Evolutionary conservation across 192 early-diverging fungal species (phyloP), one percentile per base, ranked within the genome.

Genomic region (Coemansia sp.): DNA sequence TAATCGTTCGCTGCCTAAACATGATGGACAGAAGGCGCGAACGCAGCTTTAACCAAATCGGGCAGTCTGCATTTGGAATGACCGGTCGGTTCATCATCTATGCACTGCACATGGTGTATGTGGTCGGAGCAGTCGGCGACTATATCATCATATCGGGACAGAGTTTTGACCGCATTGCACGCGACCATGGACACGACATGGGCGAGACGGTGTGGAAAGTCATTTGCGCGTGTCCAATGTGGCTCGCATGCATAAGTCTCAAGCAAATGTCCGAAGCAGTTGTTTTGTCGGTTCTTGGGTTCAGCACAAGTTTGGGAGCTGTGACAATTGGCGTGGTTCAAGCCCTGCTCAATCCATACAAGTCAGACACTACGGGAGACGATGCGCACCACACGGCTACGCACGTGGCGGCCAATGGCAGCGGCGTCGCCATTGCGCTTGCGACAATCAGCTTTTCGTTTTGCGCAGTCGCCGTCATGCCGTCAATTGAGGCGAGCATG

Each of bases 181-280:
- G 76, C 23, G 58, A 68, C 0, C 56, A 47, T 56, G 82, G 56
- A 3, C 70, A 77, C 23, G 66, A 77, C 27, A 69, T 88, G 7
- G 77, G 66, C 41, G 58, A 51, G 15, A 65, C 65, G 21, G 67
- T 62, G 22, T 92, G 90, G 88, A 92, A 85, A 24, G 78, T 84
- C 55, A 84, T 94, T 48, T 82, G 75, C 14, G 84, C 84, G 12
- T 24, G 65, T 2, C 25, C 87, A 11, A 81, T 92, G 64, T 82
- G 84, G 68, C 62, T 92, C 21, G 90, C 90, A 4, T 91, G 90
- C 72, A 65, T 94, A 17, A 67, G 81, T 38, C 85, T 90, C 62
- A 90, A 89, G 72, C 85, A 88, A 37, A 82, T 94, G 77, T 91
- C 88, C 52, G 92, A 94, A 63, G 86, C 90, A 3, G 88, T 86